Base-by-base conservation (phyloP, 768 basidiomycete species). In the Punctularia strigosozonata region DNA sequence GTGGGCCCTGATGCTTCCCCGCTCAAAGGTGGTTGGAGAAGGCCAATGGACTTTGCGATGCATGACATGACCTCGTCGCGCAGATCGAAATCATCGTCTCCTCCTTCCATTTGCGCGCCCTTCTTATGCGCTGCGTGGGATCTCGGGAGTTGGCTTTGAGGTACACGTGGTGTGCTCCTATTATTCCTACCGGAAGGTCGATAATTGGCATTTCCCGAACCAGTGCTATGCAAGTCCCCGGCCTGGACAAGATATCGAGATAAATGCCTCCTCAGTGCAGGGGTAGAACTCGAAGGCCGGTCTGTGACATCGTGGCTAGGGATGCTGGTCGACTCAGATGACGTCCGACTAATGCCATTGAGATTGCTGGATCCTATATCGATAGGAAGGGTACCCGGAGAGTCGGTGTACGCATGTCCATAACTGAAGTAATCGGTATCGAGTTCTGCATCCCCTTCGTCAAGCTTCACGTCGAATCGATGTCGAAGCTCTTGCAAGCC, bases 51-150 rank as follows among this genome's bases (percentile, higher is more conserved):
- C 56, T 94, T 92, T 1, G 94, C 91, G 43, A 99, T 92, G 56
- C 89, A 94, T 1, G 85, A 83, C 89, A 98, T 91, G 23, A 99
- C 92, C 48, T 88, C 91, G 48, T 91, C 88, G 25, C 88, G 75
- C n/a, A 98, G 73, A 55, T 98, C 89, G 48, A 97, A 92, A 17
- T 92, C 88, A 19, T 80, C 82, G 6, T 62, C 63, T 20, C 31
- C 52, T 46, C 17, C 47, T 44, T 21, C 46, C 48, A 33, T 51
- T 19, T 10, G 20, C 12, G 8, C 10, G 8, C 33, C 18, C 12
- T 46, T 47, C 20, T 52, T 38, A 32, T 44, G 48, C 39, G 61
- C 49, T 14, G 55, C 54, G 15, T 55, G 46, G 25, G 45, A 49
- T 47, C 63, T 58, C 7, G 59, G 26, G n/a, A n/a, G n/a, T n/a